Conservation (phyloP, 768 basidiomycete genomes). For the Hericium alpestre region DNA sequence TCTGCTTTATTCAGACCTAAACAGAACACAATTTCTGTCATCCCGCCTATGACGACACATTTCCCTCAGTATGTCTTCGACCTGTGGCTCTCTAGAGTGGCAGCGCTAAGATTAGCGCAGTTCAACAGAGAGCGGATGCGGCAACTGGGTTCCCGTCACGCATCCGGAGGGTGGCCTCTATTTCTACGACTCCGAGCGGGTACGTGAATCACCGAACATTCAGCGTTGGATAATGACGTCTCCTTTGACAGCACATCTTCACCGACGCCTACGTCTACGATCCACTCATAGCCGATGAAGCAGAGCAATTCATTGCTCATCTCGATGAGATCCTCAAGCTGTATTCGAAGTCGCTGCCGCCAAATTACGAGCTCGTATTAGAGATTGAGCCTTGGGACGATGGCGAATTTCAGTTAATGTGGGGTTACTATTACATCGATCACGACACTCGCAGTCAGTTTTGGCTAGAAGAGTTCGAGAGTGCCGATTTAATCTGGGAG, state of each 20-base stretch:
- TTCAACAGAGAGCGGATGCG: background rate
- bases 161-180: slow-evolving; percentile 59
- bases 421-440: slow-evolving; percentile 44
- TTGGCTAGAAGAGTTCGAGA: slow-evolving; percentile 38
- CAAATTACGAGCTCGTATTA: slow-evolving; percentile 22
- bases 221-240: background rate
- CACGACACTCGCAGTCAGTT: slow-evolving; percentile 37
- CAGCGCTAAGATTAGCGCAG: background rate
- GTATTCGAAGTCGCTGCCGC: slow-evolving; percentile 12
- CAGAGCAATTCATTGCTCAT: slow-evolving; percentile 24
- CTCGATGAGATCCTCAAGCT: slow-evolving; percentile 13
- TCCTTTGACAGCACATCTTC: slow-evolving; percentile 30
- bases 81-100: background rate
- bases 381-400: slow-evolving; percentile 25
- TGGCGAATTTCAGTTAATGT: slow-evolving; percentile 1
- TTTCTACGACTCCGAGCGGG: slow-evolving; percentile 39
- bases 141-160: slow-evolving; percentile 31
- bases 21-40: background rate
- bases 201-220: slow-evolving; percentile 14
- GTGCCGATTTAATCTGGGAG: slow-evolving; percentile 20
- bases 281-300: slow-evolving; percentile 18
- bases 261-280: slow-evolving; percentile 48
- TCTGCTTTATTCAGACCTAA: background rate
- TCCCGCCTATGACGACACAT: background rate
- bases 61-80: background rate